Evolutionary conservation across 345 rosid species (phyloP), one percentile per base, ranked within the genome.

Genomic region (Gossypioides kirkii): DNA sequence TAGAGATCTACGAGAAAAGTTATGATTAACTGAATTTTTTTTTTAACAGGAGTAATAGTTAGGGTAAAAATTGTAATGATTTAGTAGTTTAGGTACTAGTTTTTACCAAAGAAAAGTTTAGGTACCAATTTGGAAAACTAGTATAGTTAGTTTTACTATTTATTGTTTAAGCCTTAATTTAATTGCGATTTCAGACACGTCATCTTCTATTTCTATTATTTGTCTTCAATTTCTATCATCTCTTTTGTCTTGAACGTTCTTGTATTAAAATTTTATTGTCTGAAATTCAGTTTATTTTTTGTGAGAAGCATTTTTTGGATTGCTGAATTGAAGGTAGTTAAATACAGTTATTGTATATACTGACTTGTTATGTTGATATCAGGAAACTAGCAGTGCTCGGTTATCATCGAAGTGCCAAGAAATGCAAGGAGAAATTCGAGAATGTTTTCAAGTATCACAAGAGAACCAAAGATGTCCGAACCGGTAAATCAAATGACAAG

Each of bases 381-480:
- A 93, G 97, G 91, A 93, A 87, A 83, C 76, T 93, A 73, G 86
- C 79, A 1, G 95, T 84, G 78, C 90, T 87, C 72, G 98, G 98
- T 25, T 89, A 78, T 76, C 82, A 80, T 73, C 87, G 98, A 78
- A 88, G 85, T 73, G 83, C 90, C 5, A 93, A 93, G 87, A 93
- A 93, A 80, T 91, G 98, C 83, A 91, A 86, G 76, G 98, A 93
- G 87, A 93, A 93, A 59, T 93, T 93, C 79, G 98, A 93, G 85
- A 93, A 93, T 72, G 90, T 93, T 22, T 91, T 81, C 82, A 93
- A 93, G 78, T 93, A 93, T 82, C 97, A 93, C 84, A 93, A 85
- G 81, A 77, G 98, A 59, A 89, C 98, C 77, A 93, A 91, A 84
- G 97, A 93, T 58, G 86, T 91, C 10, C 88, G 92, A 2, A 81